Conservation (phyloP, 768 basidiomycete species). For the Hygrocybe coccinea region DNA sequence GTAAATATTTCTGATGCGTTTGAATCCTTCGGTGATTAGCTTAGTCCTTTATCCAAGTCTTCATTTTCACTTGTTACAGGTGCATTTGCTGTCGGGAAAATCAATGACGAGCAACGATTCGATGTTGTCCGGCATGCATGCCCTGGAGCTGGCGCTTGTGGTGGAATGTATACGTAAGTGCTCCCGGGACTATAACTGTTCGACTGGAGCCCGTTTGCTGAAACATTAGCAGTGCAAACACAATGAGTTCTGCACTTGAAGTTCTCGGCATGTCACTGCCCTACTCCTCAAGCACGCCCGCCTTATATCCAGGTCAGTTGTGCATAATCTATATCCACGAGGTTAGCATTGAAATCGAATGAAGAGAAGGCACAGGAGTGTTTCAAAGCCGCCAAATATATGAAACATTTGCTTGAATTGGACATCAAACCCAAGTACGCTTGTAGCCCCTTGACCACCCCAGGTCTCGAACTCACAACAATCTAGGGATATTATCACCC, state of each 20-base stretch:
- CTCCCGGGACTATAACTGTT: background rate
- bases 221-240: constrained; percentile 59
- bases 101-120: constrained; percentile 73
- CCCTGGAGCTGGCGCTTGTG: constrained; percentile 79
- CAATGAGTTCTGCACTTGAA: constrained; percentile 82
- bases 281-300: constrained; percentile 76
- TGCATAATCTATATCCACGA: background rate
- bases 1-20: constrained; percentile 83
- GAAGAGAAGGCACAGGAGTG: constrained; percentile 82
- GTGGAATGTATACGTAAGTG: constrained; percentile 79
- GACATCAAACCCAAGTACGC: constrained; percentile 75
- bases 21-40: constrained; percentile 65
- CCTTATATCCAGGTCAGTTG: constrained; percentile 56
- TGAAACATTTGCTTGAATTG: constrained; percentile 66
- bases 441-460: no score
- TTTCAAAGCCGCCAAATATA: constrained; percentile 66
- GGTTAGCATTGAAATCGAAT: background rate
- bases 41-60: background rate
- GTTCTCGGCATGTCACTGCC: constrained; percentile 82
- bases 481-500: constrained; percentile 58
- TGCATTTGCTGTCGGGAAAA: constrained; percentile 70
- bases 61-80: constrained; percentile 37
- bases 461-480: background rate
- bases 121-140: constrained; percentile 85
- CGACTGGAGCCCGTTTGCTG: background rate